Conservation (phyloP, 192 early-diverging fungal species). For the Mortierella antarctica region DNA sequence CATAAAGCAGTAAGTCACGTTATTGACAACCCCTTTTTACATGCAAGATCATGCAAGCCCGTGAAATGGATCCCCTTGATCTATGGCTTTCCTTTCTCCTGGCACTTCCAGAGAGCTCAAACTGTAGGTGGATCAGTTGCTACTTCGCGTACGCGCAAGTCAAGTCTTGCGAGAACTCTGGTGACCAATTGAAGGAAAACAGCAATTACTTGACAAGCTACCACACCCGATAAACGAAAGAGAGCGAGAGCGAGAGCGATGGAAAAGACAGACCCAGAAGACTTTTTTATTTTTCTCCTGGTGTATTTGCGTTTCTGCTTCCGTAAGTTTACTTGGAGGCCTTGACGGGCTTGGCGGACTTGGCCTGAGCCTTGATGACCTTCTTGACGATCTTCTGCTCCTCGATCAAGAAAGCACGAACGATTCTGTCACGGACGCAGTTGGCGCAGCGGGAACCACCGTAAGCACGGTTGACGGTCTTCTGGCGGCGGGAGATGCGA, state of each 20-base stretch:
- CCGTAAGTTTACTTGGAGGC: conserved; percentile 24
- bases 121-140: no score
- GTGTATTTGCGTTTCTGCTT: background rate
- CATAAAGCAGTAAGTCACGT: no score
- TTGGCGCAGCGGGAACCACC: conserved; percentile 94
- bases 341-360: conserved; percentile 53
- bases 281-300: background rate
- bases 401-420: conserved; percentile 99
- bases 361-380: conserved; percentile 85
- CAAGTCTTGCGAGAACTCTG: no score
- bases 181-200: no score
- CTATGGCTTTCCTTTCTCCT: no score
- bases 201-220: background rate
- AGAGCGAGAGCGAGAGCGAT: background rate
- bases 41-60: no score
- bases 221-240: background rate
- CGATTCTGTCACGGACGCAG: conserved; percentile 86
- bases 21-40: no score
- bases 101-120: no score
- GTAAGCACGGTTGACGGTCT: conserved; percentile 95
- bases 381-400: conserved; percentile 99
- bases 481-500: conserved; percentile 91
- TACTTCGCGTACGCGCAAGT: no score
- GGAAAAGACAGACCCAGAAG: conserved; percentile 2
- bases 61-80: no score